A percentile compares a stretch with the other conserved stretches of the same genome.
Evolutionary conservation across 371 early-diverging fungal genomes (phyloP).

Genomic region (Apophysomyces sp.): DNA sequence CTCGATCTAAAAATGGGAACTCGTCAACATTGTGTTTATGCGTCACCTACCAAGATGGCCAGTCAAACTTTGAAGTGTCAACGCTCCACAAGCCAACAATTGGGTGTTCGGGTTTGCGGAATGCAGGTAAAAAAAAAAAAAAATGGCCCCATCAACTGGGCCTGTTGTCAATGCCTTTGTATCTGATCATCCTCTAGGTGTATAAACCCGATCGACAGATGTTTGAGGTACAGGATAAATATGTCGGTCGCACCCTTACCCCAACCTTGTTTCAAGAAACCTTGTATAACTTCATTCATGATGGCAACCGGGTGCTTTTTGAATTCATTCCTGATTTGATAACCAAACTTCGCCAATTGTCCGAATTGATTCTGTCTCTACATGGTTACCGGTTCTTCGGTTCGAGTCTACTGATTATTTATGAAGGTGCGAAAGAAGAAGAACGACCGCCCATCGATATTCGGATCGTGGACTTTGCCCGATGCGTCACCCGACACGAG

Average conservation of each 20-base stretch:
- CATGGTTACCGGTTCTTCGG: constrained; percentile 88
- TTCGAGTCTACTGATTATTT: constrained; percentile 70
- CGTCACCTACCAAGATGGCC: constrained; percentile 70
- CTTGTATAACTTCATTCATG: constrained; percentile 75
- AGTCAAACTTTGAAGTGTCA: constrained; percentile 88
- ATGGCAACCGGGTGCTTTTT: constrained; percentile 62
- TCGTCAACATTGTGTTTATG: constrained; percentile 90
- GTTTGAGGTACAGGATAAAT: constrained; percentile 85
- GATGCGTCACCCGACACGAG: constrained; percentile 53
- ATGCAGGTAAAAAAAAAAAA: constrained; percentile 74
- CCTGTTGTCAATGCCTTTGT: background rate
- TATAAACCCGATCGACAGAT: constrained; percentile 68
- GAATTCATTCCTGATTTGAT: constrained; percentile 78
- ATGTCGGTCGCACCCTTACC: constrained; percentile 86
- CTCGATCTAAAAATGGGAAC: constrained; percentile 97
- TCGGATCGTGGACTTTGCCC: constrained; percentile 93
- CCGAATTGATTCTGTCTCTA: constrained; percentile 68
- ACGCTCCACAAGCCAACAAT: constrained; percentile 78
- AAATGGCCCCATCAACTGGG: background rate
- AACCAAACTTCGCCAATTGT: constrained; percentile 65
- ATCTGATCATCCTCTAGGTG: constrained; percentile 44
- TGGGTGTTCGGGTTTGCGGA: constrained; percentile 95
- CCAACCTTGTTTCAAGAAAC: constrained; percentile 71
- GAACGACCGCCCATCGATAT: constrained; percentile 49
- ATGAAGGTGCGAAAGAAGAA: constrained; percentile 21